Evolutionary conservation across 345 rosid species (phyloP).

Genomic region (Mercurialis annua): DNA sequence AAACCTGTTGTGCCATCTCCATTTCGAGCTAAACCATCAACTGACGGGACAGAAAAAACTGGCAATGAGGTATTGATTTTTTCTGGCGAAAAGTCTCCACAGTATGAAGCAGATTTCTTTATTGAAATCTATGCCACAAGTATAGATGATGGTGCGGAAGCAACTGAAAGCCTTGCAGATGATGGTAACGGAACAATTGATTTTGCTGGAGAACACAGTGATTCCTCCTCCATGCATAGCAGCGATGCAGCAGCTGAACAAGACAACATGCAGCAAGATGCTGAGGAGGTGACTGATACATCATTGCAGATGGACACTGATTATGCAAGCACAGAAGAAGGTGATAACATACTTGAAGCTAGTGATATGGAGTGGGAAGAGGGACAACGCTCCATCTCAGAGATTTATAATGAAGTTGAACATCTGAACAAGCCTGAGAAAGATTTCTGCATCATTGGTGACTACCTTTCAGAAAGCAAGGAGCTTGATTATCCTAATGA

Average conservation of each 20-base stretch:
- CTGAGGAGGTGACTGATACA: conserved; percentile 36
- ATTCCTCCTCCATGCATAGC: conserved; percentile 2
- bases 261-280: conserved; percentile 24
- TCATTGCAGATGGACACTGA: conserved; percentile 39
- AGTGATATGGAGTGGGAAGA: conserved; percentile 55
- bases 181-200: neutral
- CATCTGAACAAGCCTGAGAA: conserved; percentile 25
- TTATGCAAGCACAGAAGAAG: conserved; percentile 25
- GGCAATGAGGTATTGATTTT: conserved; percentile 7
- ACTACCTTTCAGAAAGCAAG: conserved; percentile 17
- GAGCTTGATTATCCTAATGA: conserved; percentile 16
- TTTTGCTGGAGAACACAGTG: conserved; percentile 2
- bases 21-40: conserved; percentile 16
- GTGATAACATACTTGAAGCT: conserved; percentile 25
- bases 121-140: conserved; percentile 43
- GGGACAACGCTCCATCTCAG: conserved; percentile 20
- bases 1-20: conserved; percentile 39
- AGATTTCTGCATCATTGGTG: conserved; percentile 11
- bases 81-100: conserved; percentile 6
- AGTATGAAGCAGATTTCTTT: conserved; percentile 28
- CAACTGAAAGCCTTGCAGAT: conserved; percentile 15
- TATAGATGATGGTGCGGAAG: conserved; percentile 24
- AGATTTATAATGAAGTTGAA: conserved; percentile 20
- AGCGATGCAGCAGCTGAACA: conserved; percentile 16
- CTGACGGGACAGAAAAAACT: conserved; percentile 11